Conservation (phyloP, 768 basidiomycete genomes). For the Galerina marginata region DNA sequence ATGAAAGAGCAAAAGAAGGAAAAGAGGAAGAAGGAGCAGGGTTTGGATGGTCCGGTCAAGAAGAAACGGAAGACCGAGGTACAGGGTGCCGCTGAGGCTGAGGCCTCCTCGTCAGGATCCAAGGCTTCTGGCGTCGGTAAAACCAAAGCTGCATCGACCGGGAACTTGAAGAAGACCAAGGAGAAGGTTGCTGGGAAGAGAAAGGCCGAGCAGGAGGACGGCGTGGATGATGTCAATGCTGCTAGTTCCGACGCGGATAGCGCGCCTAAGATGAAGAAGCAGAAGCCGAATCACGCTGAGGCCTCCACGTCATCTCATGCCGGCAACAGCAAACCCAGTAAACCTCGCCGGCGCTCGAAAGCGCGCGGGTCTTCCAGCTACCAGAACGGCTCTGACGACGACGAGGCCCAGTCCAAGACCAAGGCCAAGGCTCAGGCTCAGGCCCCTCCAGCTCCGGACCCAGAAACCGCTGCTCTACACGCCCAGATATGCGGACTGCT, state of each 20-base stretch:
- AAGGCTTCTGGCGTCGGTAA: conserved; percentile 1
- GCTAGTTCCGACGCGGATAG: neutral
- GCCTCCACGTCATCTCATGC: neutral
- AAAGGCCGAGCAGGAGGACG: conserved; percentile 19
- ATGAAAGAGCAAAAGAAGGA: neutral
- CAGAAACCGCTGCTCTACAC: conserved; percentile 33
- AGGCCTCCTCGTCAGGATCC: neutral
- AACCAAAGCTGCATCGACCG: conserved; percentile 8
- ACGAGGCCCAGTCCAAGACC: neutral
- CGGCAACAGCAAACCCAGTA: neutral
- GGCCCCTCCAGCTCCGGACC: too few species aligned
- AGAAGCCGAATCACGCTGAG: conserved; percentile 13
- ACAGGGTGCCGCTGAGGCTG: conserved; percentile 15
- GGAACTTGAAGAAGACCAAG: conserved; percentile 14
- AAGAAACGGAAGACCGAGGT: conserved; percentile 32
- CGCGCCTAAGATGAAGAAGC: conserved; percentile 25
- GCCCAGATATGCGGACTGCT: conserved; percentile 67
- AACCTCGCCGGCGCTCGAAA: neutral
- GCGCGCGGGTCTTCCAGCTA: neutral
- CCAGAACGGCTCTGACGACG: conserved; percentile 1
- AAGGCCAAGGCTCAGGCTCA: too few species aligned
- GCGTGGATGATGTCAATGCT: conserved; percentile 6
- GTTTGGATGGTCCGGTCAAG: conserved; percentile 18
- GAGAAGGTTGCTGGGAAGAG: conserved; percentile 13
- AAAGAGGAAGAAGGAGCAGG: conserved; percentile 18